Evolutionary conservation across 2,329 filamentous ascomycete genomes (phyloP).

Genomic region (Aspergillus arachidicola): DNA sequence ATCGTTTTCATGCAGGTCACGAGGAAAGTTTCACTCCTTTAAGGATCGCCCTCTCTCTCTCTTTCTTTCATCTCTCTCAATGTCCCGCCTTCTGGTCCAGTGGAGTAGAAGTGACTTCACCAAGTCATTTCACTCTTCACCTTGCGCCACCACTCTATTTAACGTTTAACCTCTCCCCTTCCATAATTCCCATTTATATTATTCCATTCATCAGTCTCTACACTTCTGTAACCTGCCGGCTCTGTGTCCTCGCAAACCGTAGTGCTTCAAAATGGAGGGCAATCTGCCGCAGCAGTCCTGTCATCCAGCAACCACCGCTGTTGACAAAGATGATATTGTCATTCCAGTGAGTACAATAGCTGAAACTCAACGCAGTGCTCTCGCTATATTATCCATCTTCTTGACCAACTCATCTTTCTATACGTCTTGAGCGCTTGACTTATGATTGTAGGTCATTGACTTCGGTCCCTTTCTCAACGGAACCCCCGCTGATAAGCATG

Average conservation of each 20-base stretch:
- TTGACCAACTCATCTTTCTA: background rate
- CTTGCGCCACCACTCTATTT: background rate
- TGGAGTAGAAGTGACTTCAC: conserved; percentile 3
- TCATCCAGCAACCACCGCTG: conserved; percentile 33
- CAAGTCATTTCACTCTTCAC: background rate
- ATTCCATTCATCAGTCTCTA: background rate
- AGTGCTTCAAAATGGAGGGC: conserved; percentile 14
- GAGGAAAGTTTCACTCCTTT: background rate
- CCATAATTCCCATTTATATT: background rate
- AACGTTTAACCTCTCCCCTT: background rate
- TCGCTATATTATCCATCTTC: background rate
- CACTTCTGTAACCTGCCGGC: background rate
- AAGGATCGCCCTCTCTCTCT: background rate
- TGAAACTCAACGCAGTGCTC: background rate
- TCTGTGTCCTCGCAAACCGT: background rate
- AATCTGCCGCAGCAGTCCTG: conserved; percentile 23
- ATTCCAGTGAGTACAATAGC: conserved; percentile 40
- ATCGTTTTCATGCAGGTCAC: background rate
- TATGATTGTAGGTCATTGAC: conserved; percentile 67
- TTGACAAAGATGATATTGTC: conserved; percentile 47
- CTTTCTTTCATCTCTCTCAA: background rate
- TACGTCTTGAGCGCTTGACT: background rate
- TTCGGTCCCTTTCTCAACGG: conserved; percentile 73
- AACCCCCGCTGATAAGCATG: conserved; percentile 59
- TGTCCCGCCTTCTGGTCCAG: background rate